Evolutionary conservation across 2,329 filamentous ascomycete genomes (phyloP).

Genomic region (Polytolypa hystricis): DNA sequence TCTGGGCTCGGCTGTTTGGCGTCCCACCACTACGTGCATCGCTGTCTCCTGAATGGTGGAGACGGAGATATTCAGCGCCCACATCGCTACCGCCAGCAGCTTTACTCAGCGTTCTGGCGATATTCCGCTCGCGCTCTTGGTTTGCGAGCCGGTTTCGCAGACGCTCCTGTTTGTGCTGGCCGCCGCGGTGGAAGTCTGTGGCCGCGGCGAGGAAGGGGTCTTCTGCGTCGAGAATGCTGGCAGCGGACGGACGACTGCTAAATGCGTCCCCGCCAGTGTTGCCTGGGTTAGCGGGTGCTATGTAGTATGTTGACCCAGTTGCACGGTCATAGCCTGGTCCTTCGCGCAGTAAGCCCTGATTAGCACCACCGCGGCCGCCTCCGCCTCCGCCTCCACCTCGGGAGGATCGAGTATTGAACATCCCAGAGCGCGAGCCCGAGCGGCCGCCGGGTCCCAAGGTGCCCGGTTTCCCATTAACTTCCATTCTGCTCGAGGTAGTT

Average conservation of each 20-base stretch:
- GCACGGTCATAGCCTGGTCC: slow-evolving; percentile 28
- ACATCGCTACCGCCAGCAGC: slow-evolving; percentile 28
- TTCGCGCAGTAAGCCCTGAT: slow-evolving; percentile 12
- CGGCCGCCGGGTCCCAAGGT: slow-evolving; percentile 32
- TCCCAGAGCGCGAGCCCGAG: slow-evolving; percentile 33
- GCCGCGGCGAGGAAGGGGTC: slow-evolving; percentile 31
- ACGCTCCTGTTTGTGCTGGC: slow-evolving; percentile 31
- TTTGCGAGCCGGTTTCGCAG: slow-evolving; percentile 31
- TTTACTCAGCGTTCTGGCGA: slow-evolving; percentile 30
- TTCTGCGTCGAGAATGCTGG: slow-evolving; percentile 30
- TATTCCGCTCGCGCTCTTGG: slow-evolving; percentile 35
- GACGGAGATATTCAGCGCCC: slow-evolving; percentile 36
- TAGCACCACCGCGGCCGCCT: too few species aligned
- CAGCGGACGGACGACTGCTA: slow-evolving; percentile 29
- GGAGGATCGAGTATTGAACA: slow-evolving; percentile 16
- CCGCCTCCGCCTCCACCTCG: slow-evolving; percentile 14
- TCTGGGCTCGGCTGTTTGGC: not conserved
- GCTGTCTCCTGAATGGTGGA: slow-evolving; percentile 13
- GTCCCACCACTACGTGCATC: not conserved
- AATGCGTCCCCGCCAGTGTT: too few species aligned
- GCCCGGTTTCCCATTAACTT: slow-evolving; percentile 61
- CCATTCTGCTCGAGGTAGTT: slow-evolving; percentile 56
- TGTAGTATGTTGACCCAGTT: slow-evolving; percentile 35
- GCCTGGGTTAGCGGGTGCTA: slow-evolving; percentile 25
- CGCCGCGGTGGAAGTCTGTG: slow-evolving; percentile 27